A percentile compares a stretch with the other conserved stretches of the same genome.
These are phyloP conservation scores for Beverwykella pulmonaria DNA, from an alignment of 495 filamentous ascomycete genomes.

Conservation along the genomic window DNA sequence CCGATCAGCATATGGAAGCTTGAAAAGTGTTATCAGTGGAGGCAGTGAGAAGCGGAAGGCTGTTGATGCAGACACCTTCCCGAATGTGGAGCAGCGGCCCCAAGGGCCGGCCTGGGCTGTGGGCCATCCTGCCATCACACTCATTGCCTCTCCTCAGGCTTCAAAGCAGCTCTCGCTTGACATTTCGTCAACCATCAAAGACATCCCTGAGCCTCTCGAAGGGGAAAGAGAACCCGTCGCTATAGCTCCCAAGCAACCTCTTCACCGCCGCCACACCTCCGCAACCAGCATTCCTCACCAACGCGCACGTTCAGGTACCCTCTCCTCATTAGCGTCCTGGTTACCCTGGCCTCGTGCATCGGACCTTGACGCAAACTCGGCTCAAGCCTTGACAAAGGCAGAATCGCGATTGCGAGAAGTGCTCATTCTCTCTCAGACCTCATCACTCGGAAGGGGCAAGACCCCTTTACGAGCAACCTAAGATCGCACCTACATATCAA, in stretches of 20 bases:
- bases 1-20: conserved; percentile 37
- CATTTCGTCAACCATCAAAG: conserved; percentile 29
- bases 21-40: conserved; percentile 39
- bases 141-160: conserved; percentile 27
- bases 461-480: neutral
- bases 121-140: conserved; percentile 34
- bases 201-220: conserved; percentile 1
- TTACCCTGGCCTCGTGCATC: conserved; percentile 29
- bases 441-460: conserved; percentile 11
- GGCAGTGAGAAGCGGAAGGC: conserved; percentile 29
- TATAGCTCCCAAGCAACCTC: neutral
- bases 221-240: neutral
- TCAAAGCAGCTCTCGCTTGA: conserved; percentile 37
- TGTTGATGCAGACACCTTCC: neutral
- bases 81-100: neutral
- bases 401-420: conserved; percentile 33
- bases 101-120: conserved; percentile 26
- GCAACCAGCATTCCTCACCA: conserved; percentile 14
- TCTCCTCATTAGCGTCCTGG: conserved; percentile 36
- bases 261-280: conserved; percentile 18
- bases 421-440: conserved; percentile 17
- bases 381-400: conserved; percentile 23
- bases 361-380: neutral
- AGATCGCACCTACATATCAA: neutral
- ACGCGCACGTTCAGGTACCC: conserved; percentile 21